Evolutionary conservation across 2,329 filamentous ascomycete species (phyloP).

Genomic region (Botrytis deweyae): DNA sequence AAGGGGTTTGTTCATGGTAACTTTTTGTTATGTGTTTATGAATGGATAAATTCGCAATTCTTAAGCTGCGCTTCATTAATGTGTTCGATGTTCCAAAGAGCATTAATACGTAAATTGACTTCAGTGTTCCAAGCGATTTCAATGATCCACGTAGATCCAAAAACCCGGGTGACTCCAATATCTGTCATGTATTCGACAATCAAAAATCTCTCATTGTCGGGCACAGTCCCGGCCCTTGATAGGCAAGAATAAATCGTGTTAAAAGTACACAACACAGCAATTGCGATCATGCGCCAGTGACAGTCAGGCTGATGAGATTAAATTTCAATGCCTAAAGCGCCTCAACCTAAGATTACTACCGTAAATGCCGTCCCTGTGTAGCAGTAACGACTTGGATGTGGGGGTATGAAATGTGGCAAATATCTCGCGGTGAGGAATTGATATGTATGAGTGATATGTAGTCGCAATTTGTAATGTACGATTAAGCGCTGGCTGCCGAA

Average conservation of each 20-base stretch:
- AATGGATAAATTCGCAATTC: background rate
- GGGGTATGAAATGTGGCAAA: background rate
- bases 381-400: slow-evolving; percentile 3
- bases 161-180: background rate
- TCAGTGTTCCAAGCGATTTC: background rate
- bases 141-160: background rate
- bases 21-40: background rate
- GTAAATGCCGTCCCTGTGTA: slow-evolving; percentile 5
- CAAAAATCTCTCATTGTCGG: background rate
- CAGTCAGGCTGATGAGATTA: background rate
- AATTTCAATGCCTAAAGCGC: background rate
- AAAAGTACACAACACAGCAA: background rate
- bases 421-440: background rate
- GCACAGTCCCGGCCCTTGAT: background rate
- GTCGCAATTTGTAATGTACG: background rate
- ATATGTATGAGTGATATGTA: background rate
- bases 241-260: background rate
- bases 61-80: background rate
- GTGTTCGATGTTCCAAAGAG: background rate
- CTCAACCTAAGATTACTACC: background rate
- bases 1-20: background rate
- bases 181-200: background rate
- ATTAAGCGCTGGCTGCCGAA: background rate
- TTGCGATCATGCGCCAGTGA: slow-evolving; percentile 2
- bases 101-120: background rate